These are phyloP conservation scores for Nannizzia gypsea DNA, from an alignment of 2,329 filamentous ascomycete genomes.

Conservation along the genomic window DNA sequence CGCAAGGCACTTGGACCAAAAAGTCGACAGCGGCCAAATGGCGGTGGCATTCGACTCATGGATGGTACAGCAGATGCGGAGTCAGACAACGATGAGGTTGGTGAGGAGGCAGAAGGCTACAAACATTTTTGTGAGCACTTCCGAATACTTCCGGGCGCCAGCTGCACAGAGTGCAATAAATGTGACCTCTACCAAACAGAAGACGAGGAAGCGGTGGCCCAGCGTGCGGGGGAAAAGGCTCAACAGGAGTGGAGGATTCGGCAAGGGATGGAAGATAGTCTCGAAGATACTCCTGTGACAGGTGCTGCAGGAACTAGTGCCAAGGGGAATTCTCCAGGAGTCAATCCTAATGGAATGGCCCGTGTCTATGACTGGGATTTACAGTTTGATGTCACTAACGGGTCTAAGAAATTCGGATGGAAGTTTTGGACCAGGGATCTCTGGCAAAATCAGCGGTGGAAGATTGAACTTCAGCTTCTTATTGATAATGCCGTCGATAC, in stretches of 20 bases:
- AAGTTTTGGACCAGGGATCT: slow-evolving; percentile 28
- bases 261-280: slow-evolving; percentile 37
- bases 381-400: slow-evolving; percentile 14
- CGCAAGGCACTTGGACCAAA: slow-evolving; percentile 48
- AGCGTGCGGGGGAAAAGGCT: slow-evolving; percentile 57
- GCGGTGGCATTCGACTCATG: slow-evolving; percentile 4
- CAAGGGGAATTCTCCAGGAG: neutral
- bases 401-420: slow-evolving; percentile 17
- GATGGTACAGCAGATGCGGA: slow-evolving; percentile 8
- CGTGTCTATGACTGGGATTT: slow-evolving; percentile 19
- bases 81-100: slow-evolving; percentile 10
- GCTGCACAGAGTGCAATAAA: slow-evolving; percentile 66
- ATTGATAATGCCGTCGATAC: slow-evolving; percentile 32
- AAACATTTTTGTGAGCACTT: slow-evolving; percentile 95
- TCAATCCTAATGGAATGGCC: neutral
- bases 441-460: slow-evolving; percentile 33
- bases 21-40: slow-evolving; percentile 11
- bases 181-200: slow-evolving; percentile 65
- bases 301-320: neutral
- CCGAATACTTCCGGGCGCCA: slow-evolving; percentile 61
- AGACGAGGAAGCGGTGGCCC: slow-evolving; percentile 57
- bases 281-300: neutral
- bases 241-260: slow-evolving; percentile 58
- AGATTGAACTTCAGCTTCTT: slow-evolving; percentile 29
- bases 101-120: slow-evolving; percentile 59